phyloP scores from a whole-genome alignment of 495 filamentous ascomycete genomes.

The Podospora bellae-mahoneyi region DNA sequence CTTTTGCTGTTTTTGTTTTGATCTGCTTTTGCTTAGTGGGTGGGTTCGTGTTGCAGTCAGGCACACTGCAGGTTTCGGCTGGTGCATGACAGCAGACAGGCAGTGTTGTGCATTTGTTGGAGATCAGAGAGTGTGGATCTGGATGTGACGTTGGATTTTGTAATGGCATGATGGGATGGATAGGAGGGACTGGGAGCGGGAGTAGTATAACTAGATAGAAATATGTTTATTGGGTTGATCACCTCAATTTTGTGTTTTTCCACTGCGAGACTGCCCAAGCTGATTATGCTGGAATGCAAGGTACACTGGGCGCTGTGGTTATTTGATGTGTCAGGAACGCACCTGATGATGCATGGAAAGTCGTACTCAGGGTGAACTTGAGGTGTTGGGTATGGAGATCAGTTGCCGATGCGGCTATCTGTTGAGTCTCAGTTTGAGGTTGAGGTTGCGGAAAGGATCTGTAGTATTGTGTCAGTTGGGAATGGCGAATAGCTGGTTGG shows the following conservation, averaged over 20 bases:
- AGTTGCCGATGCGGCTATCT: background rate
- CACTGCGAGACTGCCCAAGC: background rate
- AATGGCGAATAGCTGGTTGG: background rate
- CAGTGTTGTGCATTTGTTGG: background rate
- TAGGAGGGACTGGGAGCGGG: background rate
- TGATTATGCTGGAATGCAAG: background rate
- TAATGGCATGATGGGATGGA: background rate
- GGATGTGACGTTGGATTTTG: background rate
- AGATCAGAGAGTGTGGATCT: background rate
- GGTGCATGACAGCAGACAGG: too few species aligned
- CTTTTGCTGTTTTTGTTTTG: too few species aligned
- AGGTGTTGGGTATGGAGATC: too few species aligned
- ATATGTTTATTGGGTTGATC: background rate
- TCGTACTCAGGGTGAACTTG: background rate
- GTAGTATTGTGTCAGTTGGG: slow-evolving; percentile 5
- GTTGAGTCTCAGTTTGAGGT: background rate
- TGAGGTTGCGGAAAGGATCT: background rate
- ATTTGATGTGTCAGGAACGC: too few species aligned
- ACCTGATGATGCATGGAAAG: background rate
- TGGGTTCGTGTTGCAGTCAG: too few species aligned
- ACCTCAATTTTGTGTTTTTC: background rate
- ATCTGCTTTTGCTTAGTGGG: too few species aligned
- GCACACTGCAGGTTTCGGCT: too few species aligned
- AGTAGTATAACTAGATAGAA: background rate
- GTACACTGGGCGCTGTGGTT: too few species aligned